Evolutionary conservation across 805 yeast species (phyloP).

Genomic region (Candida succiphila): DNA sequence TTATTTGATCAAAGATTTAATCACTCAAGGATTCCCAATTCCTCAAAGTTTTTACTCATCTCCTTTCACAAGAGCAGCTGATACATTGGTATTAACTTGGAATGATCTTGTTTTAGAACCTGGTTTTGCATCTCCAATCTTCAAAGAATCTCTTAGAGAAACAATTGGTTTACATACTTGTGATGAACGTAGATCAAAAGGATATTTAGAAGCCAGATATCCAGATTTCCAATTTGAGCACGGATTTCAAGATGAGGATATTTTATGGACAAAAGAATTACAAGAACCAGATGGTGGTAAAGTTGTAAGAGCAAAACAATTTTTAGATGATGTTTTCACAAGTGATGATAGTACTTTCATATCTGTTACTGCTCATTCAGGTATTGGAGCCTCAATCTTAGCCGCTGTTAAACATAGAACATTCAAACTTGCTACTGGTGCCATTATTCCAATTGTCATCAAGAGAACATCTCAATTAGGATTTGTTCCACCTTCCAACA

Average conservation of each 20-base stretch:
- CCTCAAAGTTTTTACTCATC: constrained; percentile 36
- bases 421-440: constrained; percentile 43
- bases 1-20: constrained; percentile 3
- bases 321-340: constrained; percentile 8
- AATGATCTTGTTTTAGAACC: constrained; percentile 18
- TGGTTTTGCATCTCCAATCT: constrained; percentile 22
- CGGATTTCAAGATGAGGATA: constrained; percentile 36
- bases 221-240: constrained; percentile 32
- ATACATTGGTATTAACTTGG: constrained; percentile 41
- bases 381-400: constrained; percentile 38
- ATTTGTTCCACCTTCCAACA: constrained; percentile 2
- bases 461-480: constrained; percentile 19
- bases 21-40: constrained; percentile 14
- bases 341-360: constrained; percentile 17
- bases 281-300: constrained; percentile 9
- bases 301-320: constrained; percentile 3
- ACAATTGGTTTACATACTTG: constrained; percentile 41
- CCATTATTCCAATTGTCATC: constrained; percentile 45
- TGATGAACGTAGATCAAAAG: constrained; percentile 30
- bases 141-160: constrained; percentile 38
- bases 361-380: constrained; percentile 42
- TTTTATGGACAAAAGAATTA: constrained; percentile 25
- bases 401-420: constrained; percentile 36
- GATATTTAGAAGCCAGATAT: constrained; percentile 30
- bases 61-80: constrained; percentile 43